Percentiles rank a stretch among this genome's conserved stretches.
These are phyloP conservation scores for Actinidia chinensis DNA, from an alignment of 179 eudicot species.

Conservation along the genomic window DNA sequence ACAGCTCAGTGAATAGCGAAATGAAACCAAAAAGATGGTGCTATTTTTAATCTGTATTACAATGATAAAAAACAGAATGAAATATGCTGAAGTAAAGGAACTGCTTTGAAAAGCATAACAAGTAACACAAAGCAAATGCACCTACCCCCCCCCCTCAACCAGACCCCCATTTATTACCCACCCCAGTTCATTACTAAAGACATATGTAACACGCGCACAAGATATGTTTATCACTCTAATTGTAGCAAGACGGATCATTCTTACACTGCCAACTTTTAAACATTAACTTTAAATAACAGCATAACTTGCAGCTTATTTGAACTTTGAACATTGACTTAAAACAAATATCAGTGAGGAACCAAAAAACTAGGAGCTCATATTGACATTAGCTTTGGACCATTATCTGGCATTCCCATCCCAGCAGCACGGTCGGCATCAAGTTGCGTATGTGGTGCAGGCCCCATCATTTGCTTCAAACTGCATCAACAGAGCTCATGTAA, in stretches of 20 bases:
- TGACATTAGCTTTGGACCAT: constrained; percentile 77
- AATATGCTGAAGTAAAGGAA: neutral
- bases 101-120: neutral
- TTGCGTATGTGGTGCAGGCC: constrained; percentile 75
- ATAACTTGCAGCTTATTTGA: neutral
- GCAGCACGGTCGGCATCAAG: constrained; percentile 72
- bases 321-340: neutral
- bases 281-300: neutral
- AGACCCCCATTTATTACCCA: neutral
- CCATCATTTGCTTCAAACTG: constrained; percentile 59
- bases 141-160: no score
- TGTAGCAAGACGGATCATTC: neutral
- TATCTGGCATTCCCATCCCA: constrained; percentile 83
- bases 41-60: no score
- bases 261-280: neutral
- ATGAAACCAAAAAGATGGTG: no score
- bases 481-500: constrained; percentile 15
- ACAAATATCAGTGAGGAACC: neutral
- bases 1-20: no score
- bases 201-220: no score
- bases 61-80: neutral
- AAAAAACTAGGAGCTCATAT: constrained; percentile 30
- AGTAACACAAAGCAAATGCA: neutral
- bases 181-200: neutral
- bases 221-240: neutral